Evolutionary conservation across 495 filamentous ascomycete genomes (phyloP).

Genomic region (Aspergillus panamensis): DNA sequence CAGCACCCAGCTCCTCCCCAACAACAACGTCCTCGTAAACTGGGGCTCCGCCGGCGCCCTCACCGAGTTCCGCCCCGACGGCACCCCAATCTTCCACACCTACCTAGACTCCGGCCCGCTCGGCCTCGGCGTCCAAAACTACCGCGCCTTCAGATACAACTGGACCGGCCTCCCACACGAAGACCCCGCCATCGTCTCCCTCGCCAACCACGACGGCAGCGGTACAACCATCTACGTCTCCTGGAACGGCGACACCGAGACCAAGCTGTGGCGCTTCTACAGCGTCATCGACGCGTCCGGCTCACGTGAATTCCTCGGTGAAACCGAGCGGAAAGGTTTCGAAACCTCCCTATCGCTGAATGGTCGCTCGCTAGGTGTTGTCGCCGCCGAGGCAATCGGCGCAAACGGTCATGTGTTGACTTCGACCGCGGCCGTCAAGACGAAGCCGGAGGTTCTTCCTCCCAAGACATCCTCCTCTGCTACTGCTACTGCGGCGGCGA

Average conservation of each 20-base stretch:
- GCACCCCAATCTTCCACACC: constrained; percentile 46
- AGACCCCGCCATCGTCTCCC: constrained; percentile 34
- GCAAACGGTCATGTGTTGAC: constrained; percentile 26
- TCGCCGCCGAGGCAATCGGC: constrained; percentile 21
- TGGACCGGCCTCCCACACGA: constrained; percentile 36
- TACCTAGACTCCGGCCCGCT: constrained; percentile 33
- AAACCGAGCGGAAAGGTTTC: constrained; percentile 33
- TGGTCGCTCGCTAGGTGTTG: constrained; percentile 18
- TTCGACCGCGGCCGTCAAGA: constrained; percentile 21
- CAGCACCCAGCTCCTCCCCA: constrained; percentile 52
- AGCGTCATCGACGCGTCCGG: constrained; percentile 31
- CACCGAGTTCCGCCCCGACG: constrained; percentile 49
- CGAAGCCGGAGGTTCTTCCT: constrained; percentile 25
- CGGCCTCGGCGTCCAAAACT: constrained; percentile 35
- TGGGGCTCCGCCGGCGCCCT: constrained; percentile 54
- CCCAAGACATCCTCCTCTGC: constrained; percentile 1
- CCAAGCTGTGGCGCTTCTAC: constrained; percentile 38
- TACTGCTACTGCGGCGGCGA: too few species aligned
- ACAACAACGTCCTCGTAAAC: constrained; percentile 51
- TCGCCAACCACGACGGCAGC: constrained; percentile 25
- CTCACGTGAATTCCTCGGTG: constrained; percentile 35
- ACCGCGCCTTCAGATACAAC: constrained; percentile 36
- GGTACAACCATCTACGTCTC: constrained; percentile 39
- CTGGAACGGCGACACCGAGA: constrained; percentile 46
- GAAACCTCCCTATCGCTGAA: constrained; percentile 32